Conservation (phyloP, 2,329 filamentous ascomycete species). For the Sclerotinia borealis region DNA sequence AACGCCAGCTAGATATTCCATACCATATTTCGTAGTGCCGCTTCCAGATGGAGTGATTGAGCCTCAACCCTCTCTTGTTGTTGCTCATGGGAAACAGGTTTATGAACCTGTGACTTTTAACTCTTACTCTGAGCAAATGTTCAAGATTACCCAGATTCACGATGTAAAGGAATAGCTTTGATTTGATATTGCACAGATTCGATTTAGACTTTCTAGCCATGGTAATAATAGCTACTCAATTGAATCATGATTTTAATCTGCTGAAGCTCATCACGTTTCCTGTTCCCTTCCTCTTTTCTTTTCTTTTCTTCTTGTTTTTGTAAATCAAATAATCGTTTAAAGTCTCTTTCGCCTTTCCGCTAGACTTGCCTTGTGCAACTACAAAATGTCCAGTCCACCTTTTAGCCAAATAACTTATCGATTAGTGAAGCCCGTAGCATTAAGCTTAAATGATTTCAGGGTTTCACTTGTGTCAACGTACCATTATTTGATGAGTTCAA, state of each 20-base stretch:
- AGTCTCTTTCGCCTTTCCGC: no score
- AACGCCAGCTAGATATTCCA: not conserved
- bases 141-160: not conserved
- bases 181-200: not conserved
- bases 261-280: not conserved
- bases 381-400: no score
- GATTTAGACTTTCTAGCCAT: not conserved
- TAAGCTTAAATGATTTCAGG: no score
- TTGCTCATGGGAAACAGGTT: not conserved
- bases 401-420: no score
- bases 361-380: no score
- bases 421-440: no score
- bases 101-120: slow-evolving; percentile 1
- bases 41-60: not conserved
- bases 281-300: not conserved
- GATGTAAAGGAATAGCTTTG: not conserved
- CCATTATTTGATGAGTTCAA: no score
- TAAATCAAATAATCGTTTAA: no score
- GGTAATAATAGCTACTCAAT: not conserved
- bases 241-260: not conserved
- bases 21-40: not conserved
- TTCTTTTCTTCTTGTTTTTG: no score
- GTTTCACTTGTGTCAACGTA: no score
- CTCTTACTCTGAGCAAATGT: not conserved
- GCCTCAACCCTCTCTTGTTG: not conserved